Evolutionary conservation across 768 basidiomycete genomes (phyloP).

Genomic region (Pulveroboletus frians): DNA sequence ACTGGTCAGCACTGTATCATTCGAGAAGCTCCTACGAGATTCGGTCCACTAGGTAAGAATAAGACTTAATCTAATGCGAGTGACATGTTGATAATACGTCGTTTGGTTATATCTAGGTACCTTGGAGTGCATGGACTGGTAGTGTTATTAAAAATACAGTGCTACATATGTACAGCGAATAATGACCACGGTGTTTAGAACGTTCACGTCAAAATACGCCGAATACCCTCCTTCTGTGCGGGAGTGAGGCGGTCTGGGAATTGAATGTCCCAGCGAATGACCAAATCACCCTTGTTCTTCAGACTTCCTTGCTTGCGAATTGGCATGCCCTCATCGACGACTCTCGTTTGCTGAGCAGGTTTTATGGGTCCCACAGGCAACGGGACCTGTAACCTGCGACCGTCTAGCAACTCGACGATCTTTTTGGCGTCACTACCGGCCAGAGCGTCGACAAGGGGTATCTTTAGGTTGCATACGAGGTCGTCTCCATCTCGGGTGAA

Average conservation of each 20-base stretch:
- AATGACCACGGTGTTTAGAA: neutral
- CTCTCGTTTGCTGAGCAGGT: slow-evolving; percentile 65
- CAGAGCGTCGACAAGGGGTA: slow-evolving; percentile 83
- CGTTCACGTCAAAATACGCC: slow-evolving; percentile 52
- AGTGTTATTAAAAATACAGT: slow-evolving; percentile 10
- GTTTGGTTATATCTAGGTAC: neutral
- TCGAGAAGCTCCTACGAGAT: neutral
- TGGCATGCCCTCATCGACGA: slow-evolving; percentile 86
- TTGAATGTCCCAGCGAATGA: slow-evolving; percentile 76
- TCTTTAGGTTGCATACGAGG: slow-evolving; percentile 51
- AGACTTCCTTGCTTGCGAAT: slow-evolving; percentile 71
- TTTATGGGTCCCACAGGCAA: slow-evolving; percentile 66
- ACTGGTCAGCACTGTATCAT: neutral
- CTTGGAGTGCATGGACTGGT: neutral
- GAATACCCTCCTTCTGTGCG: slow-evolving; percentile 74
- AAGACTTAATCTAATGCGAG: neutral
- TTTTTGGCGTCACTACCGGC: slow-evolving; percentile 51
- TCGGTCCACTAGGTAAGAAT: neutral
- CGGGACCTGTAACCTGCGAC: slow-evolving; percentile 64
- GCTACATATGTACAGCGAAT: neutral
- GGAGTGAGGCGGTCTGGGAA: slow-evolving; percentile 77
- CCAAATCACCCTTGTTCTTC: slow-evolving; percentile 76
- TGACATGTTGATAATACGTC: neutral
- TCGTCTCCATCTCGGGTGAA: slow-evolving; percentile 83
- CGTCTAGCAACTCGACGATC: slow-evolving; percentile 71